Evolutionary conservation across 2,329 filamentous ascomycete species (phyloP).

Genomic region (Simplicillium sp.): DNA sequence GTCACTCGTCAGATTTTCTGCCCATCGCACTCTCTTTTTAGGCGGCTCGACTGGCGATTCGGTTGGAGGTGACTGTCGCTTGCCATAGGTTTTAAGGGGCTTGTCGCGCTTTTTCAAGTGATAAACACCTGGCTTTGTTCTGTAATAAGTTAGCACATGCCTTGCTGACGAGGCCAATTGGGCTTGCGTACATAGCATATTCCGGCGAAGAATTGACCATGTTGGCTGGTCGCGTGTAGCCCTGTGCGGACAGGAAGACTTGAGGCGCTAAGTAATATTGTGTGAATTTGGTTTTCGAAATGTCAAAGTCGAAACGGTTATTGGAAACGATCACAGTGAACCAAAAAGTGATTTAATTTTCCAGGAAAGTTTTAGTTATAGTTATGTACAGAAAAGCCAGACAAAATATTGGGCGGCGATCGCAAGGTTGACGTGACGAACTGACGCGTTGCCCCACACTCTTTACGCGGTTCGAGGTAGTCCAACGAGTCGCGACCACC

Average conservation of each 20-base stretch:
- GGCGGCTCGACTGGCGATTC: conserved; percentile 15
- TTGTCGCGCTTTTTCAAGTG: conserved; percentile 18
- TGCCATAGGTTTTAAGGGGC: conserved; percentile 30
- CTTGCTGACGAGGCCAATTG: too few species aligned
- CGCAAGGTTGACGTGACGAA: too few species aligned
- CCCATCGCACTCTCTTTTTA: conserved; percentile 14
- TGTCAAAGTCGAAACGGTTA: too few species aligned
- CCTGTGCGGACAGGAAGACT: neutral
- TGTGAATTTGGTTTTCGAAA: neutral
- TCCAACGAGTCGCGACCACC: too few species aligned
- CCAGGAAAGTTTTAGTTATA: too few species aligned
- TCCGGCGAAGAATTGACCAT: conserved; percentile 17
- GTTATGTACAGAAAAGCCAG: too few species aligned
- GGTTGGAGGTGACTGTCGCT: conserved; percentile 15
- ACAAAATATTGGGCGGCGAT: neutral
- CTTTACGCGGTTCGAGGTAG: too few species aligned
- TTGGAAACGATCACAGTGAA: too few species aligned
- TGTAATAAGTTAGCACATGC: conserved; percentile 10
- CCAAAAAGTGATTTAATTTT: too few species aligned
- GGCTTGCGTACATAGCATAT: conserved; percentile 17
- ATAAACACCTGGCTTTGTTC: conserved; percentile 19
- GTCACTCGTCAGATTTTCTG: neutral
- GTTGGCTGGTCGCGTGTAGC: conserved; percentile 1
- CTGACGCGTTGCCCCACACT: too few species aligned
- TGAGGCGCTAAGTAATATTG: neutral